phyloP scores from a whole-genome alignment of 139 green algal genomes.

The Closterium sp. region DNA sequence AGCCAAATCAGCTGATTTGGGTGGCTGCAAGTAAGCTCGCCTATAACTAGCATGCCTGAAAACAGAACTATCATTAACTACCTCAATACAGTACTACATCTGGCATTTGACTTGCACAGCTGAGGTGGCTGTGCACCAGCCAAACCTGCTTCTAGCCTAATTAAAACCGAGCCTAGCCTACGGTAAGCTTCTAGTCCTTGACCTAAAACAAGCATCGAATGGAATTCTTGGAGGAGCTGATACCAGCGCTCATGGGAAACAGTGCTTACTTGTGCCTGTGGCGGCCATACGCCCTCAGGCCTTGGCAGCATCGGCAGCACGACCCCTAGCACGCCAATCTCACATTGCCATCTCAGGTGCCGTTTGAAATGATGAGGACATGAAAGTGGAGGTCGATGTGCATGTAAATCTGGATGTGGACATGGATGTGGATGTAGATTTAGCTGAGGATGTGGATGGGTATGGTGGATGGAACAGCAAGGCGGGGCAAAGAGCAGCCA shows the following conservation, averaged over 20 bases:
- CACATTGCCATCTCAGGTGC: not conserved
- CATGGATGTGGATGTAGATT: not conserved
- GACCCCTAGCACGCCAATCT: not conserved
- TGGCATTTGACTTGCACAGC: not conserved
- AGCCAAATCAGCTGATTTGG: no score
- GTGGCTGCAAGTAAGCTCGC: no score
- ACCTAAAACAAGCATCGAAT: not conserved
- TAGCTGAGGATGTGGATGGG: not conserved
- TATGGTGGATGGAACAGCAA: not conserved
- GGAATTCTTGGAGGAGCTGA: no score
- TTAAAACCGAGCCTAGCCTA: no score
- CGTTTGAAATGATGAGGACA: not conserved
- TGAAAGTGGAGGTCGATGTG: no score
- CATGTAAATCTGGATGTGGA: not conserved
- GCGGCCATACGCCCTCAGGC: no score
- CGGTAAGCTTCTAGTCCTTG: not conserved
- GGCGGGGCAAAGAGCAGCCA: not conserved
- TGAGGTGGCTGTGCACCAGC: not conserved
- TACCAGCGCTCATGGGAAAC: no score
- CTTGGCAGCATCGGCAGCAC: no score
- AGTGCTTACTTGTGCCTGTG: no score
- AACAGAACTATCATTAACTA: no score
- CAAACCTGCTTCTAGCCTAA: not conserved
- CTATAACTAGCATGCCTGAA: no score
- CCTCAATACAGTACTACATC: no score